These are phyloP conservation scores for Tolypocladium ovalisporum DNA, from an alignment of 2,329 filamentous ascomycete species.

Conservation along the genomic window DNA sequence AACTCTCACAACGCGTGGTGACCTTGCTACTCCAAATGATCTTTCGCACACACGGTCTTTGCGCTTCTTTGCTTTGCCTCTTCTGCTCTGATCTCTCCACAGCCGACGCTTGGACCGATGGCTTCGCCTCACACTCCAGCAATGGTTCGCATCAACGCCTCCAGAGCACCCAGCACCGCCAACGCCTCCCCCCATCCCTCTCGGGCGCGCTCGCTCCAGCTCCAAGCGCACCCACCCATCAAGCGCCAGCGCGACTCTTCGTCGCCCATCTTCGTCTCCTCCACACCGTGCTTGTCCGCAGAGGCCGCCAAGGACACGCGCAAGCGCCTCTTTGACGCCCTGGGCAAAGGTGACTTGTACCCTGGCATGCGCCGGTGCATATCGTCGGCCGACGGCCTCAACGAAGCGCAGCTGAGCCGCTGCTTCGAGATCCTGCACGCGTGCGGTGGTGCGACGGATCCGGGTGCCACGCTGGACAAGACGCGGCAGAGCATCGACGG, in stretches of 20 bases:
- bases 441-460: slow-evolving; percentile 16
- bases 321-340: slow-evolving; percentile 11
- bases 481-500: slow-evolving; percentile 19
- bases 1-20: too few species aligned
- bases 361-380: slow-evolving; percentile 11
- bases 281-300: background rate
- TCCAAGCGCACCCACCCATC: background rate
- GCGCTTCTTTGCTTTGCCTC: background rate
- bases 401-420: slow-evolving; percentile 14
- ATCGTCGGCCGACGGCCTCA: slow-evolving; percentile 13
- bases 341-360: slow-evolving; percentile 10
- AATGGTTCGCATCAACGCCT: background rate
- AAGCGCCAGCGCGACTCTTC: slow-evolving; percentile 6
- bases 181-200: background rate
- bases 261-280: slow-evolving; percentile 8
- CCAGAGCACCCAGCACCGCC: background rate
- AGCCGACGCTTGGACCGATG: background rate
- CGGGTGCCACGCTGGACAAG: slow-evolving; percentile 8
- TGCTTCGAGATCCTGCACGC: slow-evolving; percentile 22
- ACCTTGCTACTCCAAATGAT: background rate
- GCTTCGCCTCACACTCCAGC: background rate
- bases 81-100: too few species aligned
- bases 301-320: slow-evolving; percentile 2
- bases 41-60: background rate
- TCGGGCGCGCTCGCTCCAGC: background rate